Conservation (phyloP, 768 basidiomycete species). For the Hortiboletus flavorubellus region DNA sequence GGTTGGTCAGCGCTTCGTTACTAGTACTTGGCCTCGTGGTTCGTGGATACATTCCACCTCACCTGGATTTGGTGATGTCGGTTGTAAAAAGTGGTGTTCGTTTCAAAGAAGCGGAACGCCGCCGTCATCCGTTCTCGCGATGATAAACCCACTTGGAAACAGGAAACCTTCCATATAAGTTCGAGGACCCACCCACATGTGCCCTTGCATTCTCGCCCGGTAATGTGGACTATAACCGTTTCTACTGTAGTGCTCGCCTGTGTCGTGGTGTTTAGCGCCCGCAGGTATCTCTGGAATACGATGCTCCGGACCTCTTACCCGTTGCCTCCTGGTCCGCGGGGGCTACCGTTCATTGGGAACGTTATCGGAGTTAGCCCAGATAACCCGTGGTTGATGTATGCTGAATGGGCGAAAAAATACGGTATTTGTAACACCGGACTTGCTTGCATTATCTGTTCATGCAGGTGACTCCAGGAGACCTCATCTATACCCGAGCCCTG, state of each 20-base stretch:
- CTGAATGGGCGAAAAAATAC: slow-evolving; percentile 37
- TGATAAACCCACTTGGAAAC: neutral
- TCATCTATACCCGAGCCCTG: slow-evolving; percentile 47
- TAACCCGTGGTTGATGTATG: slow-evolving; percentile 36
- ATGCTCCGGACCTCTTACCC: slow-evolving; percentile 2
- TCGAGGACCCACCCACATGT: neutral
- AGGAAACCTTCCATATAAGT: neutral
- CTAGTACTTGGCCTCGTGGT: no score
- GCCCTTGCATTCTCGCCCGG: neutral
- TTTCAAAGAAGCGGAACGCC: neutral
- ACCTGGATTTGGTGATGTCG: neutral
- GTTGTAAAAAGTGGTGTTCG: neutral
- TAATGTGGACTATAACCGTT: slow-evolving; percentile 6
- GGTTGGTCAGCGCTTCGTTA: no score
- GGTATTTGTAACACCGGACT: slow-evolving; percentile 19
- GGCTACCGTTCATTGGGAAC: slow-evolving; percentile 39
- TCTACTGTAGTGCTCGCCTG: slow-evolving; percentile 3
- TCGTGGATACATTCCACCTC: neutral
- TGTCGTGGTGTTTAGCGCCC: slow-evolving; percentile 10
- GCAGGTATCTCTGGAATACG: slow-evolving; percentile 3
- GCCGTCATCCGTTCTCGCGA: neutral
- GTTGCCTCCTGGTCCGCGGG: slow-evolving; percentile 38
- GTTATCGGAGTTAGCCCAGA: slow-evolving; percentile 29
- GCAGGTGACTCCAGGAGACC: slow-evolving; percentile 30
- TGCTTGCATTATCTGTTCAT: neutral